These are phyloP conservation scores for Pascua sp. DNA, from an alignment of 1,284 basidiomycete species.

Conservation along the genomic window DNA sequence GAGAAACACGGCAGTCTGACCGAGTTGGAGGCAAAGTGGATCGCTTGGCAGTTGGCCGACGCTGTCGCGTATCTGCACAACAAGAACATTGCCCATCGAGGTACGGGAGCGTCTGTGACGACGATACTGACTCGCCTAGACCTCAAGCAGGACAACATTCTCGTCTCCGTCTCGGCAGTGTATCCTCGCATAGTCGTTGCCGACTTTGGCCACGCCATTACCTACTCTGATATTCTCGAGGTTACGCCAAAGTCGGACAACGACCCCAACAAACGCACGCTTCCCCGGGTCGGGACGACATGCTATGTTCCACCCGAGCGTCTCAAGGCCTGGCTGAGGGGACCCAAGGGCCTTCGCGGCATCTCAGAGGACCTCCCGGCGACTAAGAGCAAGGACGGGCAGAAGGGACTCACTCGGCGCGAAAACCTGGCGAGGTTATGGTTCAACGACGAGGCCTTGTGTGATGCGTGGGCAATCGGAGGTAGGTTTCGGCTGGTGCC, in stretches of 20 bases:
- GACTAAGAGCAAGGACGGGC: not conserved
- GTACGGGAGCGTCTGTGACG: conserved; percentile 47
- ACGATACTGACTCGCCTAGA: not conserved
- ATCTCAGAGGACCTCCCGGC: conserved; percentile 5
- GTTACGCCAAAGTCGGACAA: not conserved
- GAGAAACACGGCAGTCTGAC: conserved; percentile 56
- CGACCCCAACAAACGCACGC: not conserved
- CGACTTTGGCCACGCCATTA: conserved; percentile 63
- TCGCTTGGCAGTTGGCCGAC: conserved; percentile 72
- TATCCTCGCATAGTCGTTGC: conserved; percentile 78
- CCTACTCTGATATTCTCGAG: conserved; percentile 3
- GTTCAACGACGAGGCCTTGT: conserved; percentile 18
- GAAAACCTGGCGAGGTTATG: conserved; percentile 15
- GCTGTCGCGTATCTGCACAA: conserved; percentile 71
- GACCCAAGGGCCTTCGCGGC: not conserved
- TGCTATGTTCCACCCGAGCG: conserved; percentile 24
- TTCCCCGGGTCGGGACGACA: conserved; percentile 14
- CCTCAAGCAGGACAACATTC: conserved; percentile 44
- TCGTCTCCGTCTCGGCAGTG: conserved; percentile 67
- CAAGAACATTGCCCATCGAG: conserved; percentile 72
- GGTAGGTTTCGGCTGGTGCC: conserved; percentile 17
- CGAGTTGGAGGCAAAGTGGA: conserved; percentile 76
- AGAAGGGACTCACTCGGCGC: conserved; percentile 4
- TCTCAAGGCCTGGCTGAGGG: conserved; percentile 11
- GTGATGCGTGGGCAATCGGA: conserved; percentile 29